Evolutionary conservation across 176 grass and related monocot species (phyloP), one percentile per base, ranked within the genome.

Genomic region (Raddia guianensis): DNA sequence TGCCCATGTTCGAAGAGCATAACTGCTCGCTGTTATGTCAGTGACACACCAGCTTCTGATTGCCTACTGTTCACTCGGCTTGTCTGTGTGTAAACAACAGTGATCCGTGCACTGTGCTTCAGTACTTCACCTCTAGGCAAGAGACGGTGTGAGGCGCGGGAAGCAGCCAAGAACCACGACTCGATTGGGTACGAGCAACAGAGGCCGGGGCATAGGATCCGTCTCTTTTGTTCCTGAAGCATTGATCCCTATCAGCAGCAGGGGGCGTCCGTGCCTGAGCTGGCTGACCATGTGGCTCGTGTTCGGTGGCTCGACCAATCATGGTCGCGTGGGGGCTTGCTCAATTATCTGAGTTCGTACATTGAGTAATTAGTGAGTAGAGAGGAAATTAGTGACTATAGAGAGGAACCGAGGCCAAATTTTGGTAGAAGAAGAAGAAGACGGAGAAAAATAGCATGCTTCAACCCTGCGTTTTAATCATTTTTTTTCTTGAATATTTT

Each of bases 261-360:
- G 27, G 27, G 27, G 27, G 27, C 27, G 27, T 27, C 27, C 27
- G 27, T 27, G 27, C 27, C 27, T 27, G 27, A 27, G 27, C 27
- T 27, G 27, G 27, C 27, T 27, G 64, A 69, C 77, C 50, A 57
- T 80, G 77, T 56, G 64, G 33, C 20, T 49, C 42, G 10, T 46
- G 40, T 27, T 62, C 56, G 56, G 57, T 19, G 12, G 10, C 54
- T 60, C 16, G 8, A 34, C 57, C 59, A 43, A 16, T 43, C 12
- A 53, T 18, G 70, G 19, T 46, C 34, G 50, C 43, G 3, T 59
- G 13, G 63, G 61, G 0, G 40, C 42, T 27, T 27, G 27, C 27
- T 27, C 27, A 27, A 27, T 27, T 27, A 27, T 27, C 27, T 27
- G 27, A 27, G 27, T 27, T 27, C 27, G 27, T 27, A 27, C 27